Percentiles rank a stretch among this genome's conserved stretches.
Evolutionary conservation across 495 filamentous ascomycete species (phyloP).

Genomic region (Clohesyomyces aquaticus): DNA sequence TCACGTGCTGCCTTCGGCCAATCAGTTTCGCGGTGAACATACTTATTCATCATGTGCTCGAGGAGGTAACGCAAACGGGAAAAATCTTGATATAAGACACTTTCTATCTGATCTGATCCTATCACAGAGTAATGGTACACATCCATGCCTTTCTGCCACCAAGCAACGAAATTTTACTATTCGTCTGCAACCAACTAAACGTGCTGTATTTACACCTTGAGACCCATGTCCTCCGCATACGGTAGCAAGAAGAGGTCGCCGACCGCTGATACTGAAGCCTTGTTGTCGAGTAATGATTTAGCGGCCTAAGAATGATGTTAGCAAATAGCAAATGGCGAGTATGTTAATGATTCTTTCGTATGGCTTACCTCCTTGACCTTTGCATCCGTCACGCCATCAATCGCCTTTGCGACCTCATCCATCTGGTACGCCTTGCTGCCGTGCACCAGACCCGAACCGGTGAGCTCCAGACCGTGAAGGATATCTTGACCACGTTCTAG

Average conservation of each 20-base stretch:
- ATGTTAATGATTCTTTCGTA: constrained; percentile 37
- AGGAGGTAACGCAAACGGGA: neutral
- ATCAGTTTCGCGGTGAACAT: neutral
- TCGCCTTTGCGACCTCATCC: constrained; percentile 74
- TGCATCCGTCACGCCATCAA: constrained; percentile 79
- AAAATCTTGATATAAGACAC: constrained; percentile 33
- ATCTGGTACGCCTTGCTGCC: constrained; percentile 85
- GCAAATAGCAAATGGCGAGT: neutral
- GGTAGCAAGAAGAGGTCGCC: constrained; percentile 88
- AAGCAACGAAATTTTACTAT: constrained; percentile 9
- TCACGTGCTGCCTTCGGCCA: neutral
- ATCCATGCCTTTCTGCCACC: constrained; percentile 2
- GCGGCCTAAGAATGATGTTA: constrained; percentile 63
- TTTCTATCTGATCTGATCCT: constrained; percentile 32
- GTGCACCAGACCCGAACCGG: constrained; percentile 76
- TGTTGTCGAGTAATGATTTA: constrained; percentile 81
- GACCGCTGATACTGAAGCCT: constrained; percentile 83
- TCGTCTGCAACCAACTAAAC: neutral
- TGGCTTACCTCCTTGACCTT: constrained; percentile 82
- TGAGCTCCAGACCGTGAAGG: constrained; percentile 67
- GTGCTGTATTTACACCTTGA: constrained; percentile 74
- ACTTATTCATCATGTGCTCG: neutral
- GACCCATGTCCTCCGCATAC: constrained; percentile 88
- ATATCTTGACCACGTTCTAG: constrained; percentile 80
- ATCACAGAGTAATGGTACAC: constrained; percentile 44